phyloP scores from a whole-genome alignment of 805 yeast genomes.

The Starmera quercuum region DNA sequence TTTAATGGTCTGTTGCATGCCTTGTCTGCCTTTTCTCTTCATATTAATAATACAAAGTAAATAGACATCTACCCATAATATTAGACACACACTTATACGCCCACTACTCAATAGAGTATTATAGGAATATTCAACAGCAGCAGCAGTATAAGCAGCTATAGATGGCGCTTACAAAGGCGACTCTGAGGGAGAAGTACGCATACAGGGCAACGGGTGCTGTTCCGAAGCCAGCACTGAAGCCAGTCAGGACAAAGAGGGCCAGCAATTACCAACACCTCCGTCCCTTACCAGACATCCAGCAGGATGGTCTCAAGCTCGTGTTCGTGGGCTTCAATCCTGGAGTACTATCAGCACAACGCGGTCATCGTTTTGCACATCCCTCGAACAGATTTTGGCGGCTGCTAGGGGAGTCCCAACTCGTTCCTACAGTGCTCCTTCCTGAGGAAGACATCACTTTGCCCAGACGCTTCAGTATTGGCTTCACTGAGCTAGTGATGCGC shows the following conservation, averaged over 20 bases:
- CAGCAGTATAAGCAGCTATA: constrained; percentile 1
- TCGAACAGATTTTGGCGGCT: constrained; percentile 65
- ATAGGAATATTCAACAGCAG: neutral
- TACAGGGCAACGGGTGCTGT: no score
- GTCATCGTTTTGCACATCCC: constrained; percentile 69
- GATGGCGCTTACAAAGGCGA: no score
- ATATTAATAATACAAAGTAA: neutral
- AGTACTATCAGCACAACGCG: constrained; percentile 45
- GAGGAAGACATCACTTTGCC: constrained; percentile 32
- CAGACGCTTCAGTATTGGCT: constrained; percentile 44
- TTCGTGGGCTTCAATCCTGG: constrained; percentile 76
- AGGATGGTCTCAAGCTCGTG: constrained; percentile 28
- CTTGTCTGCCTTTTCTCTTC: no score
- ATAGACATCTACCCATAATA: neutral
- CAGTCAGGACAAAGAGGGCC: neutral
- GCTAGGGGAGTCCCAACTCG: constrained; percentile 43
- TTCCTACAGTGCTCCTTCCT: constrained; percentile 21
- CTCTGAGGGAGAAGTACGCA: no score
- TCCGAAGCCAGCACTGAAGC: no score
- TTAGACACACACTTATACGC: neutral
- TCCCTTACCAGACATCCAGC: constrained; percentile 17
- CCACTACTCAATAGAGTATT: neutral
- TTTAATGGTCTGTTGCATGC: no score
- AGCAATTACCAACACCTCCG: constrained; percentile 8
- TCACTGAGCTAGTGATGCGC: constrained; percentile 62